Percentiles rank a stretch among this genome's conserved stretches.
Conservation (phyloP, 2,329 filamentous ascomycete genomes). For the Hirsutella thompsonii region DNA sequence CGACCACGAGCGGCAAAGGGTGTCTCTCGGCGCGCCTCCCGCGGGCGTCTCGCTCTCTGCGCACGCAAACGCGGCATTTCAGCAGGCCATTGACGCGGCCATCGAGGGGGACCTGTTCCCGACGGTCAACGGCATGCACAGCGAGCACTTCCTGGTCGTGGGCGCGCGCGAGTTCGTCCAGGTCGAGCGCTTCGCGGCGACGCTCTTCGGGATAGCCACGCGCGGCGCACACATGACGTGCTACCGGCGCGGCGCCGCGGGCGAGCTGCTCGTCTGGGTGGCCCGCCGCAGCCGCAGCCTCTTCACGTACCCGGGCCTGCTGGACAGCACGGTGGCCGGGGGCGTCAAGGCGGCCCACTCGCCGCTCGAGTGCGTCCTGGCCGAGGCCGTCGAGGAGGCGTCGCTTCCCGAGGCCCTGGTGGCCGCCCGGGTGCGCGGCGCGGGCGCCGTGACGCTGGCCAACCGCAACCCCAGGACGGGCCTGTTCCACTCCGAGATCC, state of each 20-base stretch:
- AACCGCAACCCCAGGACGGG: slow-evolving; percentile 14
- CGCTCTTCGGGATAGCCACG: too few relatives aligned
- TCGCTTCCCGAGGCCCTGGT: slow-evolving; percentile 19
- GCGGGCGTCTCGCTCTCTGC: slow-evolving; percentile 10
- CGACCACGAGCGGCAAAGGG: slow-evolving; percentile 15
- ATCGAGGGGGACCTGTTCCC: slow-evolving; percentile 24
- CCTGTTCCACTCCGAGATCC: slow-evolving; percentile 23
- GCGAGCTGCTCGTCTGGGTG: too few relatives aligned
- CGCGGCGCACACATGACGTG: too few relatives aligned
- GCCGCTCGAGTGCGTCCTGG: too few relatives aligned
- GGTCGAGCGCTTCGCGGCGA: slow-evolving; percentile 48
- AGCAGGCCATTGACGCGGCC: slow-evolving; percentile 24
- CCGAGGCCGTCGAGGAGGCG: slow-evolving; percentile 65
- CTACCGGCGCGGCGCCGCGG: too few relatives aligned
- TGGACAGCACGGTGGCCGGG: too few relatives aligned
- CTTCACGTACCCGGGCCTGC: too few relatives aligned
- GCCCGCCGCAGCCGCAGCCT: too few relatives aligned
- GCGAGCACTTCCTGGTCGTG: slow-evolving; percentile 28
- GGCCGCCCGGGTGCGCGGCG: slow-evolving; percentile 9
- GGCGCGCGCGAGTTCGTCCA: slow-evolving; percentile 22
- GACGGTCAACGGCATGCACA: slow-evolving; percentile 23
- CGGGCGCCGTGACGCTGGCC: slow-evolving; percentile 21
- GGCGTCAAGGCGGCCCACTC: too few relatives aligned
- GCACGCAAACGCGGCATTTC: slow-evolving; percentile 25
- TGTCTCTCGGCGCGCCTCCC: slow-evolving; percentile 18